Conservation (phyloP, 371 early-diverging fungal genomes). For the Batrachochytrium dendrobatidis region DNA sequence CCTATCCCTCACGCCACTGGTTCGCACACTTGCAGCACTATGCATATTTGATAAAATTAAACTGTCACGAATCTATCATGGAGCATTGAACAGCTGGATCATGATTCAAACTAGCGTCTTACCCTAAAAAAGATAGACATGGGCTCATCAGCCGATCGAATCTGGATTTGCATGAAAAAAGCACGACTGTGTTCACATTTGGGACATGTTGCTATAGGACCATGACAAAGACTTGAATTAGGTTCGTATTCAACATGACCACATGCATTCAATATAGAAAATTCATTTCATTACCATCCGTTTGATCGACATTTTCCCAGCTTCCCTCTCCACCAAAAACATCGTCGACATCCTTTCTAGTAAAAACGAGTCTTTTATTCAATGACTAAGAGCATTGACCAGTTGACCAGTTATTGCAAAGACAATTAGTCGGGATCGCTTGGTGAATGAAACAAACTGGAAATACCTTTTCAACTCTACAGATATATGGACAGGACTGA, state of each 20-base stretch:
- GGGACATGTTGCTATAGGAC: constrained; percentile 51
- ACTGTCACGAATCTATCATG: not conserved
- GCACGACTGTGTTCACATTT: constrained; percentile 84
- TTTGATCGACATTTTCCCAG: constrained; percentile 87
- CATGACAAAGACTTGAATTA: not conserved
- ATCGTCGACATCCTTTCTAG: constrained; percentile 87
- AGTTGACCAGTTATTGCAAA: not conserved
- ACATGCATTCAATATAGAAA: not conserved
- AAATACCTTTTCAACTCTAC: constrained; percentile 44
- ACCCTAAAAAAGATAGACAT: constrained; percentile 80
- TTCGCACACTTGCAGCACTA: constrained; percentile 47
- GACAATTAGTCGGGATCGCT: not conserved
- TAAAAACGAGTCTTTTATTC: constrained; percentile 9
- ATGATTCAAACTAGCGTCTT: not conserved
- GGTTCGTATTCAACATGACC: not conserved
- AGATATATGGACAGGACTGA: constrained; percentile 86
- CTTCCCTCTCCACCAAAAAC: constrained; percentile 86
- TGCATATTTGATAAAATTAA: too few relatives aligned
- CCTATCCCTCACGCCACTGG: constrained; percentile 66
- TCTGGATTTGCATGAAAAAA: constrained; percentile 90
- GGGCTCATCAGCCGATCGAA: constrained; percentile 94
- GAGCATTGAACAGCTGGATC: constrained; percentile 50
- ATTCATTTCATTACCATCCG: constrained; percentile 53
- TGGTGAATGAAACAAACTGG: not conserved
- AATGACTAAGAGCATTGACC: not conserved